Base-by-base conservation (phyloP, 352 stramenopile genomes). In the Phytophthora chlamydospora region DNA sequence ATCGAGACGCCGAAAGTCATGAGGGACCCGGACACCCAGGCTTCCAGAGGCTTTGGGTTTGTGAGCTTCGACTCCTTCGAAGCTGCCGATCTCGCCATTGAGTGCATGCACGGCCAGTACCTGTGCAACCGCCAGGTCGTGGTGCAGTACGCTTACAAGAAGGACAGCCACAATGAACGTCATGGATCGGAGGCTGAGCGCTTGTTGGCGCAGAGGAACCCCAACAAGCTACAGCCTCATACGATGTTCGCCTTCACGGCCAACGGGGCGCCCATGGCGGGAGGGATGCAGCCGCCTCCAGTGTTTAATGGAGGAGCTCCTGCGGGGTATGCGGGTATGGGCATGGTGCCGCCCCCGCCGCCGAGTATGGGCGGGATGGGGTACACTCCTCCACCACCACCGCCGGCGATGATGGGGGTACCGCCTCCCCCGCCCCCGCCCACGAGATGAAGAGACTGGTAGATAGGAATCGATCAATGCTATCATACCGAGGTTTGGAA, bases 81-180 rank as follows among this genome's bases (percentile, higher is more conserved):
- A 67, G 92, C 97, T 0, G 89, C 92, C 8, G 98, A 99, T 72
- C 80, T 98, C 16, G 98, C 97, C 11, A 99, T 99, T 71, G 97
- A 99, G 74, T 99, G 95, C 74, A 99, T 99, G 98, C 96, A 99
- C 77, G 93, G 93, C 44, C 97, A 99, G 76, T 99, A 96, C 72
- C 76, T 99, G 41, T 98, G 95, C 71, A 99, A 99, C 72, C 80
- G 97, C 6, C 95, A 98, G 67, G 98, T 99, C 63, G 84, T 97
- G 33, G 97, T 99, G 9, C 94, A 99, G 74, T 99, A 99, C 80
- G 97, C 97, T 9, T 99, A 98, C 78, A 99, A 99, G 80, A 98
- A 98, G 68, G 96, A 98, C 65, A 96, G 86, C 42, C 80, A 95
- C 38, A 90, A 93, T 33, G 95, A 98, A 62, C 79, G 95, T 19